Percentiles rank a stretch among this genome's conserved stretches.
phyloP scores from a whole-genome alignment of 2,329 filamentous ascomycete genomes.

The Chrysoporthe cubensis region DNA sequence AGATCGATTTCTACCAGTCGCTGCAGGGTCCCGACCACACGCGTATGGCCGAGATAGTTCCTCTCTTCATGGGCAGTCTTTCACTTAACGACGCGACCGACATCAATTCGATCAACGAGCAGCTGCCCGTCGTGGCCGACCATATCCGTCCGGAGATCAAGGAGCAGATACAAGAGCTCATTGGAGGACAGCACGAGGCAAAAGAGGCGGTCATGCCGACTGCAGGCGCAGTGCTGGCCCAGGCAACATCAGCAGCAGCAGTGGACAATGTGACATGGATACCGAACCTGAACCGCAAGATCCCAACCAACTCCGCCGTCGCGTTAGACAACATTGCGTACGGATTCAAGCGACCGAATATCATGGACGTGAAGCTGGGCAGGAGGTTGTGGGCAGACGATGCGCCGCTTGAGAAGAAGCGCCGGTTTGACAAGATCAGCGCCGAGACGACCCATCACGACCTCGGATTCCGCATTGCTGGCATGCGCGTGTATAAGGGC shows the following conservation, averaged over 20 bases:
- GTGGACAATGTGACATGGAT: constrained; percentile 45
- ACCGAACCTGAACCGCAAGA: constrained; percentile 58
- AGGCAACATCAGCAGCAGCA: constrained; percentile 1
- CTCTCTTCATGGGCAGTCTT: constrained; percentile 81
- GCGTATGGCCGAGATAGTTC: constrained; percentile 80
- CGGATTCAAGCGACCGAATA: constrained; percentile 83
- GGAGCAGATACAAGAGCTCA: constrained; percentile 39
- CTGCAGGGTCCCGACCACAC: constrained; percentile 63
- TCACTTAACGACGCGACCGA: constrained; percentile 63
- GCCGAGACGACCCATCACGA: constrained; percentile 62
- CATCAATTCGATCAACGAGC: constrained; percentile 52
- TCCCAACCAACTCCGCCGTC: constrained; percentile 78
- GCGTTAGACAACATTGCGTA: constrained; percentile 83
- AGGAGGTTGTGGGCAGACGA: constrained; percentile 83
- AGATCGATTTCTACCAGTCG: constrained; percentile 89
- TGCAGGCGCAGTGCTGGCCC: constrained; percentile 23
- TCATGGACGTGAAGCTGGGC: constrained; percentile 92
- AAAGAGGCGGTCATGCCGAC: constrained; percentile 24
- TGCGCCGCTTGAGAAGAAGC: constrained; percentile 61
- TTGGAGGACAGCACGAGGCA: constrained; percentile 25
- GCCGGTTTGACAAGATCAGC: constrained; percentile 63
- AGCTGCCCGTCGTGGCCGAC: constrained; percentile 49
- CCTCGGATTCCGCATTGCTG: constrained; percentile 66
- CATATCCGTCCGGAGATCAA: constrained; percentile 48
- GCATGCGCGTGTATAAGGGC: constrained; percentile 67